Conservation (phyloP, 257 asterid species). For the Salvia rosmarinus region DNA sequence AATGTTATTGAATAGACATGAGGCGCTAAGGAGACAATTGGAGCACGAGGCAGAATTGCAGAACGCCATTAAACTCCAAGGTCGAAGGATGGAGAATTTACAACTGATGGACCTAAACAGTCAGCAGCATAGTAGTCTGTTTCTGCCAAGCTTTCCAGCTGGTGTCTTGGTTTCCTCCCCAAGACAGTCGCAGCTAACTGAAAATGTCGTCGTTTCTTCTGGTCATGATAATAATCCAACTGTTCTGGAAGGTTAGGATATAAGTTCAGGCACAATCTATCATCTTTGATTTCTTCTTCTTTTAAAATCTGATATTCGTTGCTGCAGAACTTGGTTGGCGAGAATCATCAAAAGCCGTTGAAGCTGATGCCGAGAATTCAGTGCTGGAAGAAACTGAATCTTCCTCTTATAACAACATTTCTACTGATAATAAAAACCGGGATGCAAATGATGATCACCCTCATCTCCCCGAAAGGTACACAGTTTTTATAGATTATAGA, state of each 20-base stretch:
- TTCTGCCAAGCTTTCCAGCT: slow-evolving; percentile 44
- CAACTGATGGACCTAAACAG: slow-evolving; percentile 57
- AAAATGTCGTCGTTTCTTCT: slow-evolving; percentile 35
- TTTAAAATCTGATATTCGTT: not conserved
- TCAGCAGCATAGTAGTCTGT: slow-evolving; percentile 44
- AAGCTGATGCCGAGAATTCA: slow-evolving; percentile 34
- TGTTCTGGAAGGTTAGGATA: slow-evolving; percentile 51
- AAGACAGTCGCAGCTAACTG: slow-evolving; percentile 45
- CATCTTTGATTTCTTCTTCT: not conserved
- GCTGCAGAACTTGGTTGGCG: slow-evolving; percentile 43
- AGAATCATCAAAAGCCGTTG: slow-evolving; percentile 41
- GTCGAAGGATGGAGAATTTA: slow-evolving; percentile 63
- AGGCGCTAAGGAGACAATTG: slow-evolving; percentile 57
- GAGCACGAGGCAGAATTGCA: slow-evolving; percentile 70
- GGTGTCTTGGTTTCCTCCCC: slow-evolving; percentile 46
- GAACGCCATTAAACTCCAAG: slow-evolving; percentile 64
- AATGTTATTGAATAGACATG: slow-evolving; percentile 56
- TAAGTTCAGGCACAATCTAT: not conserved
- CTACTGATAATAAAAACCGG: slow-evolving; percentile 41
- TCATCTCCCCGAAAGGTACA: slow-evolving; percentile 55
- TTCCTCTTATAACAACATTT: slow-evolving; percentile 24
- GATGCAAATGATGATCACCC: slow-evolving; percentile 38
- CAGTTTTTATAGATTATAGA: not conserved
- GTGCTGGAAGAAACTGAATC: slow-evolving; percentile 34
- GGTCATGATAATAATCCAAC: slow-evolving; percentile 42